Base-by-base conservation (phyloP, 1,284 basidiomycete species). In the Rhodofomes roseus region DNA sequence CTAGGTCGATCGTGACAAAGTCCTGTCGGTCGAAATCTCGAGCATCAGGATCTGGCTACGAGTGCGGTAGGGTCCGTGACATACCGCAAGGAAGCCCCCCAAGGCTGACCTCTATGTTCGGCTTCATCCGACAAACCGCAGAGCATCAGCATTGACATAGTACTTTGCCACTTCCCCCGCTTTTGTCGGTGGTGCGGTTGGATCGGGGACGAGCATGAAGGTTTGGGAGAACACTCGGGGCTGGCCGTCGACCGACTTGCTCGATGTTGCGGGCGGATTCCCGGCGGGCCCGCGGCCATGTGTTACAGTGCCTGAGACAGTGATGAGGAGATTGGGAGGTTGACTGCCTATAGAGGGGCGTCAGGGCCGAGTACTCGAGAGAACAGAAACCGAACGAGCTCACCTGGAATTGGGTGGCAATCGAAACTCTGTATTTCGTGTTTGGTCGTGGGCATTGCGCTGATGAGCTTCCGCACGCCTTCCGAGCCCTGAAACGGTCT, bases 351-450 rank as follows among this genome's bases (percentile, higher is more conserved):
- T 51, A 31, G 12, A 54, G 36, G 58, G 8, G 25, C 25, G 29
- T 34, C 46, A 55, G 22, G n/a, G 29, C n/a, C 41, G 29, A 55
- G 27, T 41, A 40, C 41, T 48, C 36, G 40, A 58, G 34, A 25
- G 22, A 50, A 52, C 29, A 57, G 27, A 44, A 52, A 14, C 20
- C 16, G 54, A 57, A 39, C 50, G 43, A 73, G 43, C 80, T 59
- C 60, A 90, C 92, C 90, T 72, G 90, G 87, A 59, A 94, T 91
- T 31, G 92, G 90, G 69, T 94, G 92, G 66, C 92, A 93, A 71
- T 94, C 92, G 66, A 90, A 92, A 8, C 89, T 90, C 70, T 92
- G 89, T 27, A 94, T 81, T 61, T 93, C 91, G 67, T 93, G 92
- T 63, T 84, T 87, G 23, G 89, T 90, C 25, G 76, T 74, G 5